These are phyloP conservation scores for Puccinia novopanici DNA, from an alignment of 1,284 basidiomycete genomes.

Conservation along the genomic window DNA sequence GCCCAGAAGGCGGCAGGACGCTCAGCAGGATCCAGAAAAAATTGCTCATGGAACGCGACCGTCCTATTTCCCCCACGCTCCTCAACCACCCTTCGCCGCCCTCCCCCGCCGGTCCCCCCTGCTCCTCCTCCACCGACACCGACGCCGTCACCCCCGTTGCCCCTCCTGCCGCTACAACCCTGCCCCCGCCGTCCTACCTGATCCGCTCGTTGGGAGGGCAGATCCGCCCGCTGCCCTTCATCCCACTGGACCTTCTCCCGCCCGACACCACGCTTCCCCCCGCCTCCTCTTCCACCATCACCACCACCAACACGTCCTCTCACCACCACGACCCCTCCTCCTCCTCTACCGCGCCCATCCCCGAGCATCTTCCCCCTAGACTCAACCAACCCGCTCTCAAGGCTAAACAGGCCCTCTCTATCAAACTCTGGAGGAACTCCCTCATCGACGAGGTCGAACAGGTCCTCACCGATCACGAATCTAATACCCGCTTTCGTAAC, in stretches of 20 bases:
- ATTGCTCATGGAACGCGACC: slow-evolving; percentile 41
- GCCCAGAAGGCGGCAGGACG: background rate
- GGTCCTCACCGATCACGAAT: slow-evolving; percentile 43
- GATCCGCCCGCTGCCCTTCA: slow-evolving; percentile 44
- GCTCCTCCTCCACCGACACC: background rate
- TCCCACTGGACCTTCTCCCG: slow-evolving; percentile 17
- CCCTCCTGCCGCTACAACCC: background rate
- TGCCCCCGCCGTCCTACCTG: slow-evolving; percentile 47
- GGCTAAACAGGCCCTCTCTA: slow-evolving; percentile 36
- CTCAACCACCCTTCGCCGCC: background rate
- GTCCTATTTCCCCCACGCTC: slow-evolving; percentile 41
- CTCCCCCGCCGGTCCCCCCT: background rate
- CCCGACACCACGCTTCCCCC: background rate
- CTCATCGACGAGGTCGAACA: slow-evolving; percentile 49
- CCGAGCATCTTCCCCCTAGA: background rate
- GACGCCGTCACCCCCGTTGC: too few relatives aligned
- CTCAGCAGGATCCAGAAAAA: slow-evolving; percentile 41
- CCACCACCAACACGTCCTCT: background rate
- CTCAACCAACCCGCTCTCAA: slow-evolving; percentile 44
- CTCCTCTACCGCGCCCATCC: background rate
- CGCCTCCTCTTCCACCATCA: background rate
- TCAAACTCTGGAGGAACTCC: slow-evolving; percentile 39
- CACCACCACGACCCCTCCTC: background rate
- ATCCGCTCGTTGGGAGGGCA: slow-evolving; percentile 43
- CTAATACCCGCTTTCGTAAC: slow-evolving; percentile 31